A percentile compares a stretch with the other conserved stretches of the same genome.
Evolutionary conservation across 805 yeast genomes (phyloP).

Genomic region (Pichia manshurica): DNA sequence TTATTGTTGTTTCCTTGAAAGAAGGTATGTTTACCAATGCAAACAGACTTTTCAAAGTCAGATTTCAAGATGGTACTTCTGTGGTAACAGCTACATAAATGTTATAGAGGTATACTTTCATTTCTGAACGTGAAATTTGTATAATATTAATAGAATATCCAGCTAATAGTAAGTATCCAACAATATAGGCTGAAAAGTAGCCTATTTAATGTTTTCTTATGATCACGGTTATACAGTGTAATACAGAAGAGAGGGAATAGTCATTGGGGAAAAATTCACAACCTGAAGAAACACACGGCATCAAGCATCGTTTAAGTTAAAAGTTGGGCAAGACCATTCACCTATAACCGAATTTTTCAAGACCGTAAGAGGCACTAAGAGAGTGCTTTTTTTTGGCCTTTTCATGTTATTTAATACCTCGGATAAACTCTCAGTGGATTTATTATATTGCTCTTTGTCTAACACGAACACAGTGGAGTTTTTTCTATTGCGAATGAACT

Average conservation of each 20-base stretch:
- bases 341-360: neutral
- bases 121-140: neutral
- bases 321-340: conserved; percentile 4
- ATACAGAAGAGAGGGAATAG: no score
- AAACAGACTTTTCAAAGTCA: conserved; percentile 83
- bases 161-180: no score
- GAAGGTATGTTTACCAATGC: conserved; percentile 99
- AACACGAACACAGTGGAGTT: neutral
- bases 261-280: no score
- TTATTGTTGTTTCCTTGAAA: conserved; percentile 91
- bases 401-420: neutral
- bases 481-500: neutral
- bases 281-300: no score
- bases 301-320: no score
- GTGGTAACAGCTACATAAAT: conserved; percentile 66
- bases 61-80: conserved; percentile 96
- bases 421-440: neutral
- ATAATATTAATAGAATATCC: neutral
- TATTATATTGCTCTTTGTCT: neutral
- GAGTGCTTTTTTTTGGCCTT: neutral
- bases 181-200: no score
- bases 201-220: neutral
- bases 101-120: neutral
- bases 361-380: neutral
- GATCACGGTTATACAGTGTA: no score